These are phyloP conservation scores for Ziziphus jujuba DNA, from an alignment of 306 rosid genomes.

Conservation along the genomic window DNA sequence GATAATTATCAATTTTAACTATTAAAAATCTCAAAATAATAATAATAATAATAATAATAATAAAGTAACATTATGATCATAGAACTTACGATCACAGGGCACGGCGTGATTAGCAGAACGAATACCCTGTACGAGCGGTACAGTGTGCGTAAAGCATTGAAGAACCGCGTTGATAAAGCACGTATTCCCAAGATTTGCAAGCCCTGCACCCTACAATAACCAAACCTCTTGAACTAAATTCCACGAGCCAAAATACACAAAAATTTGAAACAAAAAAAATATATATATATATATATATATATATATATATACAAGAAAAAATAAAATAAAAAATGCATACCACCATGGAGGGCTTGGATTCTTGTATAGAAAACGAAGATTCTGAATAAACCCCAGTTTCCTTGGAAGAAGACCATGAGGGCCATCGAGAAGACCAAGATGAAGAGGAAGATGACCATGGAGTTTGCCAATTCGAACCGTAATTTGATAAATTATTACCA, in stretches of 20 bases:
- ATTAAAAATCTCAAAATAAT: slow-evolving; percentile 3
- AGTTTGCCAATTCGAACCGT: background rate
- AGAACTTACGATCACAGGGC: slow-evolving; percentile 46
- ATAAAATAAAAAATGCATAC: slow-evolving; percentile 25
- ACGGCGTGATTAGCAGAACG: slow-evolving; percentile 40
- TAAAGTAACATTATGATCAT: too few relatives aligned
- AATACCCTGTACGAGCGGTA: slow-evolving; percentile 64
- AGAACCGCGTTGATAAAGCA: slow-evolving; percentile 79
- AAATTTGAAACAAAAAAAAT: background rate
- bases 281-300: too few relatives aligned
- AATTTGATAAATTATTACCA: slow-evolving; percentile 6
- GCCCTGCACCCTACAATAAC: slow-evolving; percentile 75
- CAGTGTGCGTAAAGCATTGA: slow-evolving; percentile 92
- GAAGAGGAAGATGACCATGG: slow-evolving; percentile 8
- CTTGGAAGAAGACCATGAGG: slow-evolving; percentile 14
- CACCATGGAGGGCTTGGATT: slow-evolving; percentile 34
- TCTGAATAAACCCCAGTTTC: slow-evolving; percentile 1
- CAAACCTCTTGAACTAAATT: slow-evolving; percentile 13
- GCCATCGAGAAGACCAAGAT: slow-evolving; percentile 16
- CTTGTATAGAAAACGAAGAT: background rate
- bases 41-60: background rate
- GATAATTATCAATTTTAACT: slow-evolving; percentile 29
- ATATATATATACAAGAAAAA: too few relatives aligned
- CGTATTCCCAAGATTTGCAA: slow-evolving; percentile 75
- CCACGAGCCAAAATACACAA: background rate